Conservation (phyloP, 306 rosid genomes). For the Cucurbita ficifolia region DNA sequence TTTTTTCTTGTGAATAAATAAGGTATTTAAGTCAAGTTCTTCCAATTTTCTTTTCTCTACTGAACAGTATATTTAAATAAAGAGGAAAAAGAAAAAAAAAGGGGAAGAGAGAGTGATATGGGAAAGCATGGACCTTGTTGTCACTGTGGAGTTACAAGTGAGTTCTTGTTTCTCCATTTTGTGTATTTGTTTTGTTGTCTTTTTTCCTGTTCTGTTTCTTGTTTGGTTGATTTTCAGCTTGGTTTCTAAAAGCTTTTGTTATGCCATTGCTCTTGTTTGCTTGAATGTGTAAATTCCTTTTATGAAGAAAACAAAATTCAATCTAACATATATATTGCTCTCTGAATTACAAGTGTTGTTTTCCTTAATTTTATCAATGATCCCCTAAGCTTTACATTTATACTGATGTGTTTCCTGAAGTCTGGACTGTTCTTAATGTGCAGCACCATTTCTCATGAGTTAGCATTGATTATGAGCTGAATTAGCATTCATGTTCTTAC, state of each 20-base stretch:
- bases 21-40: slow-evolving; percentile 20
- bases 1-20: slow-evolving; percentile 10
- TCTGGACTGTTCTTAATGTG: neutral
- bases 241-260: slow-evolving; percentile 1
- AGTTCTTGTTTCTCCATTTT: slow-evolving; percentile 78
- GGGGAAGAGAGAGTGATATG: slow-evolving; percentile 40
- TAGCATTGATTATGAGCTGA: neutral
- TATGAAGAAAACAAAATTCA: slow-evolving; percentile 4
- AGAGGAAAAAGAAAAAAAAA: neutral
- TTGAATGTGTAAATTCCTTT: slow-evolving; percentile 16
- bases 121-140: slow-evolving; percentile 98
- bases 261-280: slow-evolving; percentile 12
- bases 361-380: neutral
- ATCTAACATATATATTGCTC: slow-evolving; percentile 3
- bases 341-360: slow-evolving; percentile 13
- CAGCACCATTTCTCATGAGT: neutral
- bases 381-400: neutral
- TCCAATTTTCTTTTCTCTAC: slow-evolving; percentile 26
- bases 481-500: neutral
- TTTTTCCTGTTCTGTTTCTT: neutral
- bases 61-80: slow-evolving; percentile 17
- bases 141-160: slow-evolving; percentile 99
- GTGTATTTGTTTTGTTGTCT: slow-evolving; percentile 3
- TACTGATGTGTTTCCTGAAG: neutral
- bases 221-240: neutral